Evolutionary conservation across 352 stramenopile genomes (phyloP), one percentile per base, ranked within the genome.

Genomic region (Phytopythium montanum): DNA sequence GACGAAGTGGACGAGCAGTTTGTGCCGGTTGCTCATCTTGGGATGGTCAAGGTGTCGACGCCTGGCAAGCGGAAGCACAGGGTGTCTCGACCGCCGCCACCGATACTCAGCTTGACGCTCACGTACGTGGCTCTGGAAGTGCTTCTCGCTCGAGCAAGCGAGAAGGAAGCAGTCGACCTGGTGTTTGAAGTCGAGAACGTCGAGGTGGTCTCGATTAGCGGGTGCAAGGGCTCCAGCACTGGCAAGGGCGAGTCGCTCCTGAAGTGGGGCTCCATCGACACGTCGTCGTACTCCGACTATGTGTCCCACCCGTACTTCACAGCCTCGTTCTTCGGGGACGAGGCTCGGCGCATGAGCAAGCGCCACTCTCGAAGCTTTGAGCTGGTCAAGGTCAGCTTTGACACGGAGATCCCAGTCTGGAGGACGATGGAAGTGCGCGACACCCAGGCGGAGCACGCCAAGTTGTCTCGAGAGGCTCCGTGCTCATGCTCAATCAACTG

Each of bases 21-120:
- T 6, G 80, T 95, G 38, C 86, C 86, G 23, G 86, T 95, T 28
- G 86, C 86, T 53, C 93, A 94, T 61, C 60, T 95, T 34, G 86
- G 86, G 12, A 76, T 95, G 36, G 86, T 95, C 7, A 79, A 80
- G 50, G 76, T 95, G 23, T 68, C 69, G 14, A 39, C 73, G 51
- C 59, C 82, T 38, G 66, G 62, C 33, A 73, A 44, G 36, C 77
- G 72, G 54, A 78, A 75, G 56, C 70, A 56, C 54, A 85, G 74
- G 45, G 55, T 89, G 1, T 85, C 76, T 23, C 79, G 80, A 50
- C 75, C 84, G n/a, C 76, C 86, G 13, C 57, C 65, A 19, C 78
- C 84, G 28, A 79, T 94, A 38, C 70, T 83, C 21, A 66, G 69
- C 5, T 68, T 94, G 19, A 68, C 66, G 1, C 39, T 88, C 26